phyloP scores from a whole-genome alignment of 805 yeast species.

The Cephaloascus fragrans region DNA sequence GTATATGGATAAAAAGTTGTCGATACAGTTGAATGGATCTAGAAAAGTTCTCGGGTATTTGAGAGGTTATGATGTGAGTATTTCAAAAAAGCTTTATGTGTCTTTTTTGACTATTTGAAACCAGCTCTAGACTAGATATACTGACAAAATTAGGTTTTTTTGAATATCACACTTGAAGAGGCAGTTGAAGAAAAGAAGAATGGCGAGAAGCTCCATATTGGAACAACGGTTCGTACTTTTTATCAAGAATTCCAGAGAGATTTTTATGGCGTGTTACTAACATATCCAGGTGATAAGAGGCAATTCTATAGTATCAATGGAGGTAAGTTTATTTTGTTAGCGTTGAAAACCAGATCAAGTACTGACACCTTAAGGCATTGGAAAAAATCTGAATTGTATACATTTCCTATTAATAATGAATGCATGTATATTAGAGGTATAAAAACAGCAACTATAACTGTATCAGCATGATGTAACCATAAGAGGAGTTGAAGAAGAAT shows the following conservation, averaged over 20 bases:
- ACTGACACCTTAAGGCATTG: too few species aligned
- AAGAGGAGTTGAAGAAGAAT: too few species aligned
- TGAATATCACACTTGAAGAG: slow-evolving; percentile 63
- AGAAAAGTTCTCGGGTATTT: slow-evolving; percentile 73
- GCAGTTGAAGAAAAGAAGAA: slow-evolving; percentile 50
- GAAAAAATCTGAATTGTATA: slow-evolving; percentile 14
- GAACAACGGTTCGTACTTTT: slow-evolving; percentile 41
- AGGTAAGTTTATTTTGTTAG: slow-evolving; percentile 35
- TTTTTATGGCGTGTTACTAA: slow-evolving; percentile 9
- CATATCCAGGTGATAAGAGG: slow-evolving; percentile 52
- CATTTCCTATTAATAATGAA: slow-evolving; percentile 11
- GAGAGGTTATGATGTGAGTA: slow-evolving; percentile 69
- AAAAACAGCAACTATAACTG: not conserved
- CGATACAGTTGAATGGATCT: slow-evolving; percentile 69
- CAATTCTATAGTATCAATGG: slow-evolving; percentile 66
- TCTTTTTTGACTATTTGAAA: not conserved
- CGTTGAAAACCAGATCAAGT: too few species aligned
- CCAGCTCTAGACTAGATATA: slow-evolving; percentile 3
- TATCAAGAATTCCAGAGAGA: not conserved
- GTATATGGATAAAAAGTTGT: slow-evolving; percentile 72
- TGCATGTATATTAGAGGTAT: slow-evolving; percentile 5
- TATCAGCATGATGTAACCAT: too few species aligned
- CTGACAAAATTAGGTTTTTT: slow-evolving; percentile 35
- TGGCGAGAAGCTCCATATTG: slow-evolving; percentile 46
- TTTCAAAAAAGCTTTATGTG: not conserved